Percentiles rank a stretch among this genome's conserved stretches.
Evolutionary conservation across 208 protist genomes (phyloP).

Genomic region (Trypanosoma scelopori): DNA sequence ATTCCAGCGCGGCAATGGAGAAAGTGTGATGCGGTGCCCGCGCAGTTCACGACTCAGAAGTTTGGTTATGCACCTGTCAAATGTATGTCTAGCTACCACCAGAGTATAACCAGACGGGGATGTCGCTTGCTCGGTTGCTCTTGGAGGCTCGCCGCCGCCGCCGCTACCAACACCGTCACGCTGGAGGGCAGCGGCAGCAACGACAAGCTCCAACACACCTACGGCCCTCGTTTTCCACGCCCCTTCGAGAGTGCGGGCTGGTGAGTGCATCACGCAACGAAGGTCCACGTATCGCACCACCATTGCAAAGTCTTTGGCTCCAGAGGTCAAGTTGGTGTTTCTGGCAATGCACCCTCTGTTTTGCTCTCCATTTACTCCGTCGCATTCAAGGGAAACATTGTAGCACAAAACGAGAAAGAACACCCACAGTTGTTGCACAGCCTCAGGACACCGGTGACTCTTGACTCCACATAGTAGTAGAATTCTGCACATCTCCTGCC

Average conservation of each 20-base stretch:
- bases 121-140: background rate
- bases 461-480: constrained; percentile 51
- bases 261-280: background rate
- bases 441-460: constrained; percentile 37
- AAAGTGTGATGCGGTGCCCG: constrained; percentile 42
- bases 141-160: background rate
- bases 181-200: background rate
- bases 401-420: constrained; percentile 32
- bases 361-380: background rate
- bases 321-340: background rate
- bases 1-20: constrained; percentile 42
- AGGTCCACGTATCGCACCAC: constrained; percentile 14
- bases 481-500: constrained; percentile 16
- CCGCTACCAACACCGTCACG: no score
- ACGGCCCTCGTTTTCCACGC: background rate
- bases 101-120: constrained; percentile 2
- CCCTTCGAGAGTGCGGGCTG: background rate
- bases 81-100: constrained; percentile 11
- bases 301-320: constrained; percentile 7
- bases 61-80: constrained; percentile 19
- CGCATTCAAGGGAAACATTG: background rate
- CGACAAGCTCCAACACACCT: constrained; percentile 6
- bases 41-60: constrained; percentile 36
- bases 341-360: background rate
- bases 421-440: constrained; percentile 31